These are phyloP conservation scores for Pterocarpus macrocarpus DNA, from an alignment of 306 rosid genomes.

Conservation along the genomic window DNA sequence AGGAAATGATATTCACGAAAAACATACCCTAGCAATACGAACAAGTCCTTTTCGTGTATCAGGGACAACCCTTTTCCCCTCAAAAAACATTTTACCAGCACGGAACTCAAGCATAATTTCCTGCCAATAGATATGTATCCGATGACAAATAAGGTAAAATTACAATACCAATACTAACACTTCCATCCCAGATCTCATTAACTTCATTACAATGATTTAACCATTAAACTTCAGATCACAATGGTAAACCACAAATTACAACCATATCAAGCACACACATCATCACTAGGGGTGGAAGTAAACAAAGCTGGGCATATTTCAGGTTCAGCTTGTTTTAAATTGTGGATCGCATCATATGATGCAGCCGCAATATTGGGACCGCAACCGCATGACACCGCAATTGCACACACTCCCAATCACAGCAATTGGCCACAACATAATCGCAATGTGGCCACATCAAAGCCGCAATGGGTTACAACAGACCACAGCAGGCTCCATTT, in stretches of 20 bases:
- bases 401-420: too few species aligned
- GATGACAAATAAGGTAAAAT: background rate
- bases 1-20: background rate
- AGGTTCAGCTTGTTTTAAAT: background rate
- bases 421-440: too few species aligned
- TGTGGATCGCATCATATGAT: too few species aligned
- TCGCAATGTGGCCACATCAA: too few species aligned
- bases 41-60: conserved; percentile 88
- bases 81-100: conserved; percentile 89
- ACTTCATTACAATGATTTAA: background rate
- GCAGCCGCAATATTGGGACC: too few species aligned
- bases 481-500: too few species aligned
- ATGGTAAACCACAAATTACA: conserved; percentile 7
- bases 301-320: background rate
- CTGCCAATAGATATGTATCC: conserved; percentile 54
- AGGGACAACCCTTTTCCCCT: conserved; percentile 79
- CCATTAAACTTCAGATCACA: conserved; percentile 27
- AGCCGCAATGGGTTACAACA: too few species aligned
- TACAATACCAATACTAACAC: background rate
- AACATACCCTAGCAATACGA: conserved; percentile 85
- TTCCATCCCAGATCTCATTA: background rate
- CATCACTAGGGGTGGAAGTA: background rate
- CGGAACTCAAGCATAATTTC: conserved; percentile 89
- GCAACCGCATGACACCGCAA: too few species aligned
- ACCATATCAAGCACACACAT: background rate